A percentile compares a stretch with the other conserved stretches of the same genome.
These are phyloP conservation scores for Dipodascopsis uninucleata DNA, from an alignment of 805 yeast genomes.

Conservation along the genomic window DNA sequence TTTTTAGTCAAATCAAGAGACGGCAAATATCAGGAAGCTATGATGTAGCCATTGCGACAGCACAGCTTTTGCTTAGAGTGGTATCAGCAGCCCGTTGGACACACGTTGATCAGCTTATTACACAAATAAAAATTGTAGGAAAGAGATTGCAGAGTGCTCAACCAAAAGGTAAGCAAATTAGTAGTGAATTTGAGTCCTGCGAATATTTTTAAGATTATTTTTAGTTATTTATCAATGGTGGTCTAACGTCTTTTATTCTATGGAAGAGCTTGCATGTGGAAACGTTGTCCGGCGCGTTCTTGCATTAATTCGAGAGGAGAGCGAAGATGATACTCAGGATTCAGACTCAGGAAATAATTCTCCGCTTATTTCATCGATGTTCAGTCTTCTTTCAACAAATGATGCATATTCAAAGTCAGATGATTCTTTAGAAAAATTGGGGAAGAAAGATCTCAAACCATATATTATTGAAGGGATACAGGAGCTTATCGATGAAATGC, in stretches of 20 bases:
- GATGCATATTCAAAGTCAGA: conserved; percentile 39
- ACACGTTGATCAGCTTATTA: conserved; percentile 66
- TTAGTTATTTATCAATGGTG: background rate
- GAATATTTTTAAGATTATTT: background rate
- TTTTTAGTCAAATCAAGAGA: conserved; percentile 55
- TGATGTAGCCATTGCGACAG: conserved; percentile 77
- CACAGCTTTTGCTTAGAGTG: conserved; percentile 81
- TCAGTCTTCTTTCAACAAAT: conserved; percentile 55
- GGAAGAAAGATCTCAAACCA: conserved; percentile 63
- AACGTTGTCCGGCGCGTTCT: conserved; percentile 86
- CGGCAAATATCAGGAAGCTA: conserved; percentile 80
- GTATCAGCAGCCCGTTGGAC: conserved; percentile 88
- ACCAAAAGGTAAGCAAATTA: conserved; percentile 64
- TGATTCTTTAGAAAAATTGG: conserved; percentile 31
- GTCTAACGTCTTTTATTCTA: background rate
- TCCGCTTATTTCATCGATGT: conserved; percentile 79
- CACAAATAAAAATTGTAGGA: conserved; percentile 72
- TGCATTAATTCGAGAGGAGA: conserved; percentile 82
- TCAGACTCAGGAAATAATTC: conserved; percentile 31
- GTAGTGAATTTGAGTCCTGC: no score
- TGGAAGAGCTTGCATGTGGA: conserved; percentile 76
- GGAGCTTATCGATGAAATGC: conserved; percentile 86
- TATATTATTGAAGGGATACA: conserved; percentile 87
- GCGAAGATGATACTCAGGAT: conserved; percentile 47
- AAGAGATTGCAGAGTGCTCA: conserved; percentile 64